Base-by-base conservation (phyloP, 345 rosid species). In the Turritis glabra region DNA sequence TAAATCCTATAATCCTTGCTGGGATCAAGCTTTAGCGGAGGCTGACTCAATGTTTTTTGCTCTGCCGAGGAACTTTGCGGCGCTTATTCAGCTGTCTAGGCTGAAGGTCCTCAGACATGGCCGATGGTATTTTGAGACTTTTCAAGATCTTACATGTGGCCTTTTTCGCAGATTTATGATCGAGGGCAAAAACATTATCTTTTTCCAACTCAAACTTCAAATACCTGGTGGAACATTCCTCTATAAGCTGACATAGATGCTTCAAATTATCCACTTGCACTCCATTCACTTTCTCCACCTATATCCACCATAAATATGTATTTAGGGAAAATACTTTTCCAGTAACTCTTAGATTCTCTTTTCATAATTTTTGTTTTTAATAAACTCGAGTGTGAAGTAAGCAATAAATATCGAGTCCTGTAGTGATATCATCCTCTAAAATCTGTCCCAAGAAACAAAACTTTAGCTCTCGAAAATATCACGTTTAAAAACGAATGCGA, bases 221-320 rank as follows among this genome's bases (percentile, higher is more conserved):
- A 73, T 57, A 57, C 55, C 82, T 82, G 1, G 72, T 64, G 58
- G 62, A 57, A 54, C 88, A 84, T 43, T 74, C 75, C 37, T 88
- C 87, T 43, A 85, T 85, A 21, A 84, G 84, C 59, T 77, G 55
- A 75, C 84, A 81, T 54, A 88, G 74, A 73, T 88, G 92, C 83
- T 79, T 84, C 84, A 92, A 55, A 77, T 88, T 89, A 55, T 86
- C 80, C 27, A 85, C 57, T 78, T 83, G 81, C 21, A 81, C 77
- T 27, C 92, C 90, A 18, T 88, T 84, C 40, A 92, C 90, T 81
- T 80, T 85, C 80, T 82, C 85, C 47, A 92, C 96, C 96, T 92
- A 85, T 71, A 50, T 37, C 23, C 35, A 22, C 27, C 54, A 50
- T 11, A 50, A 5, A 22, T 10, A 38, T 13, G 43, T 38, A 50